Evolutionary conservation across 208 protist genomes (phyloP), one percentile per base, ranked within the genome.

Genomic region (Leishmania arabica): DNA sequence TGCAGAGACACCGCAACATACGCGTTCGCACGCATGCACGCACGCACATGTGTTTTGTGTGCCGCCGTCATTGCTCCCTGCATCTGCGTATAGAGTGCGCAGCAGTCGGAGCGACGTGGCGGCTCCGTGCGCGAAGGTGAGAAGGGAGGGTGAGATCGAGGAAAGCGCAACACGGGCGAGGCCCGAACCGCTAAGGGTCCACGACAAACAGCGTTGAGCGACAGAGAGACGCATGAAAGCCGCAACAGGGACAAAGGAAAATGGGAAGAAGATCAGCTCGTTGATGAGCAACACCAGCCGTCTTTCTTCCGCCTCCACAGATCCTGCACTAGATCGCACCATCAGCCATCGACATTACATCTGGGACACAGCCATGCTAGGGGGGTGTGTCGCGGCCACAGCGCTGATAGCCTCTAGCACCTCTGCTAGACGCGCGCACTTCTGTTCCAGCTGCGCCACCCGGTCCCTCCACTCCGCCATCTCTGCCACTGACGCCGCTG

Each of bases 291-390:
- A 21, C 8, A 11, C 11, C 13, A 17, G 62, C 62, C 13, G 62
- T 40, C 62, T 6, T 62, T 62, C 56, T 31, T 62, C 24, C 31
- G 15, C 13, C 65, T 27, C 34, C 37, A n/a, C 34, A 19, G 27
- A 51, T 75, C 53, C 70, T 47, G 40, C 21, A 71, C 66, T 13
- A 31, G 40, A 73, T 73, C 40, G 68, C 21, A 4, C 45, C 71
- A 34, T 15, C 34, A 17, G 71, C 1, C 8, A 6, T 42, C 24
- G n/a, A 3, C 71, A 7, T 80, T 45, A 90, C 34, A 73, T 7
- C 56, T 85, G 82, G 21, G 89, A 92, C 11, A 84, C 66, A 8
- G 90, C 81, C 81, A 91, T 89, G 84, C 90, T 93, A 2, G 90
- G 90, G 21, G 90, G 83, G 53, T 91, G 88, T 40, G 88, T 91